Conservation (phyloP, 2,329 filamentous ascomycete genomes). For the Elsinoe batatas region DNA sequence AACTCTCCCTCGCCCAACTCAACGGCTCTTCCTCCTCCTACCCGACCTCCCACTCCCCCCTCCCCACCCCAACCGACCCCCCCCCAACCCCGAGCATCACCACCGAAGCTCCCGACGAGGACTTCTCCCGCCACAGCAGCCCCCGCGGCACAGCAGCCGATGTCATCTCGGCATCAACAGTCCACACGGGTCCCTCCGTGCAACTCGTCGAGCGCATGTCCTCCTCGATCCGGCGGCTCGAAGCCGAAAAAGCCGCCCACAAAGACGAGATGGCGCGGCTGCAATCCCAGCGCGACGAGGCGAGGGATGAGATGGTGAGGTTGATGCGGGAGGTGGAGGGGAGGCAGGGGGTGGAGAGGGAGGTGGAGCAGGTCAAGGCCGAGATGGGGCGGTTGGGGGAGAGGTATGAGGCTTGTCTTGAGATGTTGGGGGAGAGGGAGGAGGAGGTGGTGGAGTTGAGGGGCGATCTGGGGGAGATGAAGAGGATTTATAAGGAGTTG, state of each 20-base stretch:
- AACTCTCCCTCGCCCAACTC: constrained; percentile 25
- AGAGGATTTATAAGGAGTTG: constrained; percentile 90
- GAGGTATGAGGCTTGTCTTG: constrained; percentile 81
- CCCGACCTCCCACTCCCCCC: neutral
- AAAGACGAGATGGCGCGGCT: constrained; percentile 79
- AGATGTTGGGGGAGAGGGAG: constrained; percentile 94
- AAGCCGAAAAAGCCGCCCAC: constrained; percentile 80
- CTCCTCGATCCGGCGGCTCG: constrained; percentile 78
- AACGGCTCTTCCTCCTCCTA: constrained; percentile 23
- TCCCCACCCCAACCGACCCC: constrained; percentile 14
- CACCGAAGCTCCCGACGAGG: constrained; percentile 43
- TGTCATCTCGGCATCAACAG: constrained; percentile 52
- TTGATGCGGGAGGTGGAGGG: constrained; percentile 80
- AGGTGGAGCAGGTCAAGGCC: constrained; percentile 55
- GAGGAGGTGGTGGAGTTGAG: constrained; percentile 85
- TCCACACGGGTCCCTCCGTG: constrained; percentile 81
- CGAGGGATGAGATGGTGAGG: constrained; percentile 78
- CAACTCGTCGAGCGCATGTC: constrained; percentile 96
- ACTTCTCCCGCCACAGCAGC: constrained; percentile 48
- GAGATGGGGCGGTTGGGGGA: constrained; percentile 60
- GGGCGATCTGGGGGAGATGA: constrained; percentile 84
- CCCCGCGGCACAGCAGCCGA: constrained; percentile 59
- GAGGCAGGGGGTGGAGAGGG: constrained; percentile 50
- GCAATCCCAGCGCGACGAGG: constrained; percentile 79
- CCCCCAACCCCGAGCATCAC: constrained; percentile 40